These are phyloP conservation scores for Botryobasidium botryosum DNA, from an alignment of 768 basidiomycete genomes.

Conservation along the genomic window DNA sequence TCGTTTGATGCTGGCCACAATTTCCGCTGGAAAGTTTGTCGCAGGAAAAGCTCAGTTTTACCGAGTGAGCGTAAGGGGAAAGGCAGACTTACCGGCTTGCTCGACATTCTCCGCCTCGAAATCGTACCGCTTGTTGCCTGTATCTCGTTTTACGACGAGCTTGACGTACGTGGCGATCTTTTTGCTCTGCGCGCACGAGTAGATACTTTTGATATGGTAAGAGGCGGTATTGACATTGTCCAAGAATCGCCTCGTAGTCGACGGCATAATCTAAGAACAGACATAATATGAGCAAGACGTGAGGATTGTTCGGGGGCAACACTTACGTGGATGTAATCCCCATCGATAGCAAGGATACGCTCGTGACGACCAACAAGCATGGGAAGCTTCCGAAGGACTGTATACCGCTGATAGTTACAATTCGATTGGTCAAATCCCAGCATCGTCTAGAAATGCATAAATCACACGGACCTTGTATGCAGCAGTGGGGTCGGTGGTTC, in stretches of 20 bases:
- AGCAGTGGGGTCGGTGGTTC: slow-evolving; percentile 54
- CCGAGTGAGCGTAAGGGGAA: not conserved
- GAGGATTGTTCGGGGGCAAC: not conserved
- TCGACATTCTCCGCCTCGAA: slow-evolving; percentile 87
- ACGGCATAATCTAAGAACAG: slow-evolving; percentile 62
- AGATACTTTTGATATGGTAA: slow-evolving; percentile 79
- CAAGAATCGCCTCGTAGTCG: slow-evolving; percentile 66
- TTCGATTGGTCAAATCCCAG: too few relatives aligned
- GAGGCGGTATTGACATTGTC: slow-evolving; percentile 83
- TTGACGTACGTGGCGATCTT: slow-evolving; percentile 77
- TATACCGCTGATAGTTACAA: slow-evolving; percentile 72
- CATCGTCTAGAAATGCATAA: too few relatives aligned
- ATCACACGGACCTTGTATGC: slow-evolving; percentile 57
- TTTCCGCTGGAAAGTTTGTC: slow-evolving; percentile 36
- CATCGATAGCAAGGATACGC: slow-evolving; percentile 84
- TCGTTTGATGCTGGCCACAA: slow-evolving; percentile 52
- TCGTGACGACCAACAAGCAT: slow-evolving; percentile 86
- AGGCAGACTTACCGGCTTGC: slow-evolving; percentile 43
- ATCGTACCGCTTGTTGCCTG: slow-evolving; percentile 80
- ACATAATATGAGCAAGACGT: slow-evolving; percentile 10
- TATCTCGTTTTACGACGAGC: slow-evolving; percentile 61
- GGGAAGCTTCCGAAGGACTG: slow-evolving; percentile 84
- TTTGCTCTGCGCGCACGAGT: slow-evolving; percentile 64
- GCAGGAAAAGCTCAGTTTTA: not conserved
- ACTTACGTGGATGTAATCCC: slow-evolving; percentile 73